Evolutionary conservation across 495 filamentous ascomycete genomes (phyloP).

Genomic region (Hypoxylon intermedium): DNA sequence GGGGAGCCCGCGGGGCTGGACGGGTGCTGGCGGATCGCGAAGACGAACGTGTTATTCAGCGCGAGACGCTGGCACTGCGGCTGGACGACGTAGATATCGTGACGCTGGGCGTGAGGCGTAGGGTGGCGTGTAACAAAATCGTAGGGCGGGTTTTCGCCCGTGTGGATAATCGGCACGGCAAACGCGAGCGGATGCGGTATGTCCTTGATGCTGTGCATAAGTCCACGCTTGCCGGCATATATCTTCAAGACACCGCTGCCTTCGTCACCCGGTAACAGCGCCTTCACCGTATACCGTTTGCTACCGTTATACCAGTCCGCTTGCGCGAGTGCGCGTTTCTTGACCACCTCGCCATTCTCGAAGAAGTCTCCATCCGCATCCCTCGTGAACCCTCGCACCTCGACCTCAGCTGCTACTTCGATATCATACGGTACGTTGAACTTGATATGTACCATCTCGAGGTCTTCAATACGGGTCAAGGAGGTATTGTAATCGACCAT

Average conservation of each 20-base stretch:
- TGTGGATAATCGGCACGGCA: conserved; percentile 88
- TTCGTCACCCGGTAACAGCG: conserved; percentile 86
- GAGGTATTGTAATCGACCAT: conserved; percentile 93
- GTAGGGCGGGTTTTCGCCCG: conserved; percentile 89
- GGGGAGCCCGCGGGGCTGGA: conserved; percentile 59
- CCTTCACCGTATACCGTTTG: conserved; percentile 93
- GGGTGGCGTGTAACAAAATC: conserved; percentile 93
- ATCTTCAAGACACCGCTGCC: conserved; percentile 89
- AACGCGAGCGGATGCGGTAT: conserved; percentile 92
- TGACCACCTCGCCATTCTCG: conserved; percentile 86
- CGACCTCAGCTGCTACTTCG: conserved; percentile 92
- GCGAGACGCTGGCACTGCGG: conserved; percentile 88
- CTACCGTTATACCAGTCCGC: conserved; percentile 86
- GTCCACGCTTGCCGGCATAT: conserved; percentile 89
- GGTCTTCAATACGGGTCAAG: conserved; percentile 80
- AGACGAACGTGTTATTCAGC: conserved; percentile 97
- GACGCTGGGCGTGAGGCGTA: conserved; percentile 93
- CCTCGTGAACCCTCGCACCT: conserved; percentile 76
- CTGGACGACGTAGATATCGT: conserved; percentile 95
- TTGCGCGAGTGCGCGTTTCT: conserved; percentile 86
- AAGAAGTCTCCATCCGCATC: conserved; percentile 92
- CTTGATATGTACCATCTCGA: conserved; percentile 90
- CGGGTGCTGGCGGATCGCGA: conserved; percentile 91
- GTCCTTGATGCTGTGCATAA: conserved; percentile 95
- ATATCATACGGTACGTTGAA: conserved; percentile 86